Evolutionary conservation across 2,329 filamentous ascomycete genomes (phyloP), one percentile per base, ranked within the genome.

Genomic region (Xylariaceae sp.): DNA sequence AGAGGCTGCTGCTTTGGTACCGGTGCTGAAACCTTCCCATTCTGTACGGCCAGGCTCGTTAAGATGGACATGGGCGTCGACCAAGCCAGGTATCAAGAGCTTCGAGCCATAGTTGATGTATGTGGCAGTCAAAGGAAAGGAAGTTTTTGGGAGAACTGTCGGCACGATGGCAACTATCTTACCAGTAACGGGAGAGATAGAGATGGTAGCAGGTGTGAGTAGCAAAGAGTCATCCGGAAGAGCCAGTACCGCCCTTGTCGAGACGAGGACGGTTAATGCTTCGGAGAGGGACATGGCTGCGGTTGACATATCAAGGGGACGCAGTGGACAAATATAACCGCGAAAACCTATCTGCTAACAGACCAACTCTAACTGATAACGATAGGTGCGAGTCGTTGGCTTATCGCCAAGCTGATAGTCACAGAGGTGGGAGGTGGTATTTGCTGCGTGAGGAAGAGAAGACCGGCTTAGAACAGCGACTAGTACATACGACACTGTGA

Each of bases 21-120:
- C 94, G 0, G 92, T 97, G 78, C 88, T 89, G 78, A 99, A 99
- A 9, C 94, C 94, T 70, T 99, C 94, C 94, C 94, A 97, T 82
- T 97, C 93, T 46, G 93, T 97, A 52, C 94, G 84, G 35, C 94
- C 94, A 0, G 94, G 94, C 75, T 99, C 94, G 68, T 97, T 97
- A 64, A 97, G 84, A 75, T 99, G 94, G 30, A 99, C 94, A 72
- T 99, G 94, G 29, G 94, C 93, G 71, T 99, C 94, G 15, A 99
- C 93, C 24, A 99, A 80, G 16, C 94, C 94, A 0, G 94, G 94
- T 27, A 97, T 81, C 32, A 99, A 78, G 40, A 97, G 81, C 72
- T 87, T 83, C 9, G 93, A 91, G 18, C 89, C 91, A 75, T 96
- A 86, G 77, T 99, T 87, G 62, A 84, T 81, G 73, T 97, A 97